A percentile compares a stretch with the other conserved stretches of the same genome.
Conservation (phyloP, 2,329 filamentous ascomycete species). For the Fusarium sp. region DNA sequence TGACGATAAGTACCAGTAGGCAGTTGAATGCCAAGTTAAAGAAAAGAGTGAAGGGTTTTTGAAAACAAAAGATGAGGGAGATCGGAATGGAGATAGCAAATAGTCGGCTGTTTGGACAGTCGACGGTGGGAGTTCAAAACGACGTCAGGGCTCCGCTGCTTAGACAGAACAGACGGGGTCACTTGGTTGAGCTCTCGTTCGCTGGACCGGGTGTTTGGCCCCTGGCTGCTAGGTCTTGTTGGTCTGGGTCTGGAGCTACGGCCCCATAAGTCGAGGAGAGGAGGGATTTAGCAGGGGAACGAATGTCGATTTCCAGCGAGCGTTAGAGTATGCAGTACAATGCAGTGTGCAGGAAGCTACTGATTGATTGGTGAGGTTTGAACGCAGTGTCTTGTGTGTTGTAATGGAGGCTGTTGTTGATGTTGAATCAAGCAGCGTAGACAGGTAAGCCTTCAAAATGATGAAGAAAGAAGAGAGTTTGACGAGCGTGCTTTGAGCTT, state of each 20-base stretch:
- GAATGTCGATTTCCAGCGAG: conserved; percentile 22
- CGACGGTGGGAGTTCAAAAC: conserved; percentile 26
- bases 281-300: conserved; percentile 29
- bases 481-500: background rate
- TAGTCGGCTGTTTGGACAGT: conserved; percentile 36
- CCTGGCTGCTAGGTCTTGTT: conserved; percentile 23
- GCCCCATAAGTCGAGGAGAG: conserved; percentile 25
- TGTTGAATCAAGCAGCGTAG: background rate
- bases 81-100: conserved; percentile 28
- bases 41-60: conserved; percentile 12
- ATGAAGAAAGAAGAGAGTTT: conserved; percentile 1
- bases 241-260: conserved; percentile 21
- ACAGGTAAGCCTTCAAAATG: background rate
- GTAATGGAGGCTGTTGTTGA: background rate
- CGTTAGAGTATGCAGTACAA: conserved; percentile 9
- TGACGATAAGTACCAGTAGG: background rate
- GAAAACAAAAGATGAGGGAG: conserved; percentile 26
- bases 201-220: conserved; percentile 16
- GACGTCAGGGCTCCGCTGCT: conserved; percentile 51
- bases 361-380: conserved; percentile 21
- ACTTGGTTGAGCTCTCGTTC: conserved; percentile 25
- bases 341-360: conserved; percentile 31
- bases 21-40: conserved; percentile 12
- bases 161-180: conserved; percentile 30
- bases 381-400: conserved; percentile 3